Conservation (phyloP, 2,329 filamentous ascomycete genomes). For the Monascus ruber region DNA sequence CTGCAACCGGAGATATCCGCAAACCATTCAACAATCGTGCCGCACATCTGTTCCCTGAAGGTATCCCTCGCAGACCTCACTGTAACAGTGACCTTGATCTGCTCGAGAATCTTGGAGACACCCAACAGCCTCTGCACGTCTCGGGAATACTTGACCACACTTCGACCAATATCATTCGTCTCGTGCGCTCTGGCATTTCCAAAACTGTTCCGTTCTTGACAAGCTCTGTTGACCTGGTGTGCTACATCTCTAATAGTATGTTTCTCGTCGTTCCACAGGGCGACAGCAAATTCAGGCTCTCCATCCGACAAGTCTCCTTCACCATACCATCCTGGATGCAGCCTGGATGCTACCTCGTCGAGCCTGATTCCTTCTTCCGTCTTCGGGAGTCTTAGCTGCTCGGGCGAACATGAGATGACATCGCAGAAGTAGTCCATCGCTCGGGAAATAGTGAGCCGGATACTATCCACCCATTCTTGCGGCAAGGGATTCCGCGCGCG, state of each 20-base stretch:
- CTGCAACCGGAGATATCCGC: conserved; percentile 83
- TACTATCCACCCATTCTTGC: conserved; percentile 61
- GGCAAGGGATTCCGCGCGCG: conserved; percentile 59
- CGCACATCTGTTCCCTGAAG: conserved; percentile 96
- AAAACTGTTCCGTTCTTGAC: conserved; percentile 57
- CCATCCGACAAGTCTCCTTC: conserved; percentile 49
- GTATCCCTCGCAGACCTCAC: conserved; percentile 89
- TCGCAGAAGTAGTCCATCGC: conserved; percentile 93
- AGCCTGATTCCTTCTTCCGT: conserved; percentile 66
- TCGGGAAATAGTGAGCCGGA: conserved; percentile 74
- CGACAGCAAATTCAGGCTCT: conserved; percentile 65
- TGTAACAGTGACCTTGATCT: conserved; percentile 92
- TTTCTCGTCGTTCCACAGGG: conserved; percentile 98
- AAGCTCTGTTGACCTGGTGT: conserved; percentile 82
- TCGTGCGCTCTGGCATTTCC: conserved; percentile 70
- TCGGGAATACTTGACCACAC: conserved; percentile 64
- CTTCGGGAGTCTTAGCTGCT: conserved; percentile 81
- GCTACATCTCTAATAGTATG: conserved; percentile 87
- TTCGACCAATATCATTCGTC: conserved; percentile 78
- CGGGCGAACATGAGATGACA: conserved; percentile 93
- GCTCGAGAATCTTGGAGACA: conserved; percentile 78
- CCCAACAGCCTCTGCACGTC: conserved; percentile 62
- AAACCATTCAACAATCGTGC: conserved; percentile 94
- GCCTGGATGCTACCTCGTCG: conserved; percentile 69
- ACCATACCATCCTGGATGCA: conserved; percentile 64